phyloP scores from a whole-genome alignment of 768 basidiomycete species.

The Mycena vulgaris region DNA sequence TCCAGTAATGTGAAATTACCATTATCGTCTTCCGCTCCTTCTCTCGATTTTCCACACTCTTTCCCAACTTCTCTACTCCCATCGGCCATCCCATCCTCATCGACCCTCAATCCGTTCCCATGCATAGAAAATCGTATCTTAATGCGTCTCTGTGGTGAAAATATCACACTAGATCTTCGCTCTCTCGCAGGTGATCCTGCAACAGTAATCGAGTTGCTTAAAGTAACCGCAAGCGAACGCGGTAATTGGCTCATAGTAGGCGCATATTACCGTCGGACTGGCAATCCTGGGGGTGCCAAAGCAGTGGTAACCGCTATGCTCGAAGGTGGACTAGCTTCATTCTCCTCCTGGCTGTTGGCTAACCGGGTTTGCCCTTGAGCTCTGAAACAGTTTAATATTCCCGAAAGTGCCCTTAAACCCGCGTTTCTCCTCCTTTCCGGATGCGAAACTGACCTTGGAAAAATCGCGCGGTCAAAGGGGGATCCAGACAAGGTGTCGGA shows the following conservation, averaged over 20 bases:
- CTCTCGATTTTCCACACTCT: constrained; percentile 22
- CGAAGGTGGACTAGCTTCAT: constrained; percentile 54
- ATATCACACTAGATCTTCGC: constrained; percentile 59
- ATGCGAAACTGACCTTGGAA: constrained; percentile 67
- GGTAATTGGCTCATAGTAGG: constrained; percentile 72
- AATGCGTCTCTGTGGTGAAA: constrained; percentile 57
- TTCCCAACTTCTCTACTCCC: constrained; percentile 6
- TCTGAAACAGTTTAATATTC: constrained; percentile 54
- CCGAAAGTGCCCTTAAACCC: constrained; percentile 60
- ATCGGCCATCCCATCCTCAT: constrained; percentile 12
- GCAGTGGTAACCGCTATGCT: constrained; percentile 62
- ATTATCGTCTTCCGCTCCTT: neutral
- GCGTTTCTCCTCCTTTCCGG: constrained; percentile 68
- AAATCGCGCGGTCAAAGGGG: constrained; percentile 43
- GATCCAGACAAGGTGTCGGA: constrained; percentile 46
- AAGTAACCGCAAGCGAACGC: constrained; percentile 59
- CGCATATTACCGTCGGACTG: constrained; percentile 65
- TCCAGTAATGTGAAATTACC: neutral
- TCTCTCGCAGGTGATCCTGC: constrained; percentile 60
- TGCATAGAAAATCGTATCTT: constrained; percentile 48
- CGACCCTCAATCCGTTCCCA: constrained; percentile 33
- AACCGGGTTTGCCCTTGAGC: constrained; percentile 48
- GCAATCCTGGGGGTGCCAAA: constrained; percentile 62
- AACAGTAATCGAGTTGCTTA: constrained; percentile 63
- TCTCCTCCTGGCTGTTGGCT: constrained; percentile 20